Evolutionary conservation across 805 yeast species (phyloP).

Genomic region (Ogataea naganishii): DNA sequence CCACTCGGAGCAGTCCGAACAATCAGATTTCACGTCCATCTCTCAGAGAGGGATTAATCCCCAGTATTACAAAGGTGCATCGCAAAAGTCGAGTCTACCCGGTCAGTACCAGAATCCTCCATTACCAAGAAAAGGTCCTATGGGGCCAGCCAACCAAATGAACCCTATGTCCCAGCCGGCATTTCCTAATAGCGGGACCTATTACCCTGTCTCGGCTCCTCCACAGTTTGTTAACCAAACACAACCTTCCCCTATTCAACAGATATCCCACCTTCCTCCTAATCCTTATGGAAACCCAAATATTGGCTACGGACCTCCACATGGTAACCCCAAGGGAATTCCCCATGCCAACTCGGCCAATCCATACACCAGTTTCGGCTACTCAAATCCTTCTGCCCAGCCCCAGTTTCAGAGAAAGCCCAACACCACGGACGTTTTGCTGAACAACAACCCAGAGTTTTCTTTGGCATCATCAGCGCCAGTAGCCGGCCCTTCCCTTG

Average conservation of each 20-base stretch:
- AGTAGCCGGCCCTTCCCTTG: conserved; percentile 6
- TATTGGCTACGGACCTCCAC: too few relatives aligned
- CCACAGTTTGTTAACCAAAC: too few relatives aligned
- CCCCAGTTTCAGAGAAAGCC: too few relatives aligned
- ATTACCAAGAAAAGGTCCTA: conserved; percentile 5
- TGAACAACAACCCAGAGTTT: conserved; percentile 44
- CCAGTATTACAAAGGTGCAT: conserved; percentile 32
- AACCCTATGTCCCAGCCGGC: background rate
- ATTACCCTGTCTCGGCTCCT: too few relatives aligned
- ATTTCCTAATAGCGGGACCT: conserved; percentile 4
- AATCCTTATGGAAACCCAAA: too few relatives aligned
- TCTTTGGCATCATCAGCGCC: too few relatives aligned
- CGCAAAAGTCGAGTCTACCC: conserved; percentile 15
- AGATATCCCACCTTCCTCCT: too few relatives aligned
- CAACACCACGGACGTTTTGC: conserved; percentile 30
- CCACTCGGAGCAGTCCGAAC: conserved; percentile 24
- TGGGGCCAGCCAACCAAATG: background rate
- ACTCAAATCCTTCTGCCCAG: too few relatives aligned
- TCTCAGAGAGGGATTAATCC: conserved; percentile 72
- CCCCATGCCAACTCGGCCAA: too few relatives aligned
- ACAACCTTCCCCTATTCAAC: too few relatives aligned
- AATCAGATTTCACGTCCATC: conserved; percentile 69
- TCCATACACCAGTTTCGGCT: too few relatives aligned
- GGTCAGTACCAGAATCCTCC: conserved; percentile 10
- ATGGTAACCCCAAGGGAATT: too few relatives aligned